phyloP scores from a whole-genome alignment of 2,329 filamentous ascomycete genomes.

The Sarocladiaceae sp. region DNA sequence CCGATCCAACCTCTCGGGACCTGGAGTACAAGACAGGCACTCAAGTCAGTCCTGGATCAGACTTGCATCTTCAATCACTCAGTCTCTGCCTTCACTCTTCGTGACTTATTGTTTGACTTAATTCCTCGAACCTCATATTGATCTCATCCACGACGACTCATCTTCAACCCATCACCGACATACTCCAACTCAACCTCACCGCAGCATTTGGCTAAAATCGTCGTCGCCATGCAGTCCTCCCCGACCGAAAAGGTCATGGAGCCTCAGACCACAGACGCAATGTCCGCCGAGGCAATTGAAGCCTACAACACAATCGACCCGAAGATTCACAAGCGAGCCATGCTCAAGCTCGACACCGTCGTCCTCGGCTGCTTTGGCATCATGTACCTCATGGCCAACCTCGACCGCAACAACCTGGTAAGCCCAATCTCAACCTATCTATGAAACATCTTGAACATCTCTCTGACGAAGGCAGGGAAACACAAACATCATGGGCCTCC shows the following conservation, averaged over 20 bases:
- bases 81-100: not conserved
- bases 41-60: no score
- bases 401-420: conserved; percentile 25
- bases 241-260: conserved; percentile 1
- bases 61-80: no score
- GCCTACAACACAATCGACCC: not conserved
- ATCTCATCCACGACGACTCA: no score
- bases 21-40: no score
- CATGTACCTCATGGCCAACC: conserved; percentile 26
- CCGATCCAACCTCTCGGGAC: not conserved
- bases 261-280: not conserved
- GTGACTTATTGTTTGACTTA: not conserved
- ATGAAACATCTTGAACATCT: no score
- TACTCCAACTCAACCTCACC: no score
- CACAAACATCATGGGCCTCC: conserved; percentile 24
- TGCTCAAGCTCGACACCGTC: not conserved
- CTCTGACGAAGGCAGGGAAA: conserved; percentile 14
- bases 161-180: no score
- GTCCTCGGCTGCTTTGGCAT: conserved; percentile 11
- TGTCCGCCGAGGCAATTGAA: conserved; percentile 7
- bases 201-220: no score
- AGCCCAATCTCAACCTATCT: not conserved
- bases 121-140: no score
- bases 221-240: no score
- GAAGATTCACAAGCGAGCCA: not conserved